Evolutionary conservation across 2,329 filamentous ascomycete genomes (phyloP).

Genomic region (Teratosphaeria viscida): DNA sequence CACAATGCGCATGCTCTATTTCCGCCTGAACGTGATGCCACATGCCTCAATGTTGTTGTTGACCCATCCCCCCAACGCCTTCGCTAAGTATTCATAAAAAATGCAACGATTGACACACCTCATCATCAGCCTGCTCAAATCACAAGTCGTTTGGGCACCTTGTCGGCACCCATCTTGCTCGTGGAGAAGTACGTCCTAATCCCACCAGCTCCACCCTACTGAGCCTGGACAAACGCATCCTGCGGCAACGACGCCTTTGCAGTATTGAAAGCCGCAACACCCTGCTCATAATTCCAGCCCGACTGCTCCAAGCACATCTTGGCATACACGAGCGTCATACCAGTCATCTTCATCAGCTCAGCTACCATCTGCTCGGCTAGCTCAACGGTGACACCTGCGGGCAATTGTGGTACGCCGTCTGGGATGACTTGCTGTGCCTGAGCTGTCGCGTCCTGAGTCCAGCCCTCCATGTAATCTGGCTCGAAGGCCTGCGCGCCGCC

Average conservation of each 20-base stretch:
- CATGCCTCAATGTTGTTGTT: background rate
- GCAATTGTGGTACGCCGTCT: constrained; percentile 12
- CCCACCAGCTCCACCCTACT: background rate
- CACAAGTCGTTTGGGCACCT: background rate
- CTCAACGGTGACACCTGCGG: constrained; percentile 20
- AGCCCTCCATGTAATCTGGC: constrained; percentile 26
- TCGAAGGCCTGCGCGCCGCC: constrained; percentile 45
- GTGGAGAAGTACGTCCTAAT: background rate
- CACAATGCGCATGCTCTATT: background rate
- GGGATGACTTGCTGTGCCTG: background rate
- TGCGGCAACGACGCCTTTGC: constrained; percentile 50
- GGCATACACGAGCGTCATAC: constrained; percentile 70
- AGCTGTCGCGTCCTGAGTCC: constrained; percentile 14
- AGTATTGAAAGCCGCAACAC: constrained; percentile 62
- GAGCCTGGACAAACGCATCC: constrained; percentile 27
- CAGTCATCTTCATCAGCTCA: constrained; percentile 65
- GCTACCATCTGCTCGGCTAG: constrained; percentile 47
- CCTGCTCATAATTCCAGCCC: constrained; percentile 68
- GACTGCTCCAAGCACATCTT: constrained; percentile 71
- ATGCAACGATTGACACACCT: background rate
- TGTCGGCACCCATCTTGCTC: background rate
- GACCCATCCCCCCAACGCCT: background rate
- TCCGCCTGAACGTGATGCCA: background rate
- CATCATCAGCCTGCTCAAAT: background rate
- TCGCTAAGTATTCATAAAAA: background rate